These are phyloP conservation scores for Hanseniaspora occidentalis DNA, from an alignment of 805 yeast genomes.

Conservation along the genomic window DNA sequence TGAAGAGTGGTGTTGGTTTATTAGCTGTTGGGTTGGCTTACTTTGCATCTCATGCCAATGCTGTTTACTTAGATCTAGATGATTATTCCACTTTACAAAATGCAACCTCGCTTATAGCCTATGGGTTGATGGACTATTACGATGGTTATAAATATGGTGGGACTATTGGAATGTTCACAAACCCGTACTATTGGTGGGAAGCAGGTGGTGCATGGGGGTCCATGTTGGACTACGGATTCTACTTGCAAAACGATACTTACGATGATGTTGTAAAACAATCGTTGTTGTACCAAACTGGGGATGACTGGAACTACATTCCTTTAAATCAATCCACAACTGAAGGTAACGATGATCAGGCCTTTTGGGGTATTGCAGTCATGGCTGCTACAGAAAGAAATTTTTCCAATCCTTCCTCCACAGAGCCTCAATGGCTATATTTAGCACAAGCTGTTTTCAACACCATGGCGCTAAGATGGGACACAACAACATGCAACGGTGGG, in stretches of 20 bases:
- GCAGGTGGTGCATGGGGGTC: constrained; percentile 95
- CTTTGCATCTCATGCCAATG: not conserved
- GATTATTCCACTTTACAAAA: constrained; percentile 23
- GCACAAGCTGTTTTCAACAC: constrained; percentile 47
- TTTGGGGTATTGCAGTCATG: constrained; percentile 55
- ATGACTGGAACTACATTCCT: constrained; percentile 44
- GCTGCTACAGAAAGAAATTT: constrained; percentile 50
- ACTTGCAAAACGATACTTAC: constrained; percentile 58
- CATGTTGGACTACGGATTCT: constrained; percentile 65
- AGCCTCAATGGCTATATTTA: constrained; percentile 40
- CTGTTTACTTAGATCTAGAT: constrained; percentile 19
- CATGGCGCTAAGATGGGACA: constrained; percentile 49
- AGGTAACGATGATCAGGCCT: constrained; percentile 65
- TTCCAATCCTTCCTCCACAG: constrained; percentile 32
- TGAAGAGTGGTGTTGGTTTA: too few relatives aligned
- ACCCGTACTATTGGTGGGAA: constrained; percentile 98
- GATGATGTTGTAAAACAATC: constrained; percentile 47
- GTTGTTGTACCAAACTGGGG: constrained; percentile 32
- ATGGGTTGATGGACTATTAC: constrained; percentile 76
- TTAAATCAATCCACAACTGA: constrained; percentile 52
- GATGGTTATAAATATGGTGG: constrained; percentile 59
- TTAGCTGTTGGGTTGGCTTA: not conserved
- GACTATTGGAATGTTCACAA: constrained; percentile 72
- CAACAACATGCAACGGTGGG: constrained; percentile 44
- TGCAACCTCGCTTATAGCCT: constrained; percentile 48